Base-by-base conservation (phyloP, 176 grass and related monocot genomes). In the Lolium multiflorum region DNA sequence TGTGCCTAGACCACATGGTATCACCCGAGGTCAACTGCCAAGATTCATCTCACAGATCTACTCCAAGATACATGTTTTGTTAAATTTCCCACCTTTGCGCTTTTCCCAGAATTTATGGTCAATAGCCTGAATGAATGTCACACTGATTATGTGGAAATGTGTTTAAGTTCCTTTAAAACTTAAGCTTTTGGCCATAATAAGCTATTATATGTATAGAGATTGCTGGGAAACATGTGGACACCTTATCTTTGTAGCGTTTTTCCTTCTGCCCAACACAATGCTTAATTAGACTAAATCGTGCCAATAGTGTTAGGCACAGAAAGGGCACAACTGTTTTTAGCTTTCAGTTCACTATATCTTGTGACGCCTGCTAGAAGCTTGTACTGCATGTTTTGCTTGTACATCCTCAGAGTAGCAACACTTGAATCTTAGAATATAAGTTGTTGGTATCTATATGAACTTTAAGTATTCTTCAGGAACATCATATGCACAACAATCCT, bases 401-500 rank as follows among this genome's bases (percentile, higher is more conserved):
- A 54, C 48, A 20, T 35, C n/a, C 15, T 80, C 49, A 65, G 75
- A 67, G 21, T 60, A 25, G 28, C 66, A 85, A 73, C 12, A 59
- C 61, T 88, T 70, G 39, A 15, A 37, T 72, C 16, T 67, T 78
- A 50, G 50, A 58, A 39, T 58, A 85, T 47, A 59, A 68, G 66
- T 9, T 64, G 44, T 78, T 78, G 24, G 55, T 82, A 68, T 55
- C n/a, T 73, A 74, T 74, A 47, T 81, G 57, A 80, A 93, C 57
- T 90, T 20, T 4, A 71, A 85, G 84, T 73, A 77, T 11, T 83
- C n/a, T 85, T 65, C 59, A 98, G 96, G 96, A 72, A 94, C 93
- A 21, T 90, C 86, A 73, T 98, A 95, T 86, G 88, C 91, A 14
- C 96, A 98, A 51, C 96, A 98, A 81, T 98, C 96, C 22, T 98